Conservation (phyloP, 192 early-diverging fungal species). For the Mortierella hygrophila region DNA sequence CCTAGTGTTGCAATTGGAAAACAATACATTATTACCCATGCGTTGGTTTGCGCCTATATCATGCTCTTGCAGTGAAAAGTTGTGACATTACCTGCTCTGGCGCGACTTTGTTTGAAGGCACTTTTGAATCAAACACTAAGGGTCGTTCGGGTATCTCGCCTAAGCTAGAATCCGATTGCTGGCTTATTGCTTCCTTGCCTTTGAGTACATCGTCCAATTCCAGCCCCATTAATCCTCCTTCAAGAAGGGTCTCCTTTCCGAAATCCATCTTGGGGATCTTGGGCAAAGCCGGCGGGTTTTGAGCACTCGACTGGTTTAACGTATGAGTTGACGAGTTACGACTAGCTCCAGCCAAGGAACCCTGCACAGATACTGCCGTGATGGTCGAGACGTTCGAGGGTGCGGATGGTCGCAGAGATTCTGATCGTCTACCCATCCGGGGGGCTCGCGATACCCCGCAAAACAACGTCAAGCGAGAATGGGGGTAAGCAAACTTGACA, state of each 20-base stretch:
- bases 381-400: conserved; percentile 21
- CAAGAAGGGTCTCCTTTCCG: conserved; percentile 35
- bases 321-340: conserved; percentile 31
- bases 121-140: not conserved
- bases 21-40: not conserved
- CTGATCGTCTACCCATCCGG: conserved; percentile 4
- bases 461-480: conserved; percentile 62
- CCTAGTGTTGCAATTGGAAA: not conserved
- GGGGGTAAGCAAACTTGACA: conserved; percentile 68
- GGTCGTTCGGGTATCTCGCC: not conserved
- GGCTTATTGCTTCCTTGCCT: not conserved
- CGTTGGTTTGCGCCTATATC: not conserved
- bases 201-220: conserved; percentile 11
- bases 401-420: conserved; percentile 10
- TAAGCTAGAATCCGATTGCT: not conserved
- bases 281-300: not conserved
- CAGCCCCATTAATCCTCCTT: conserved; percentile 16
- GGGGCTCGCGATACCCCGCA: conserved; percentile 55
- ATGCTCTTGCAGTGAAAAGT: not conserved
- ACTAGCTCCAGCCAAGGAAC: conserved; percentile 10
- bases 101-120: conserved; percentile 1
- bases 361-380: conserved; percentile 14
- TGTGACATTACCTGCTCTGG: conserved; percentile 15
- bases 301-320: not conserved
- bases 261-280: conserved; percentile 38